phyloP scores from a whole-genome alignment of 768 basidiomycete species.

The Nidularia sp. region DNA sequence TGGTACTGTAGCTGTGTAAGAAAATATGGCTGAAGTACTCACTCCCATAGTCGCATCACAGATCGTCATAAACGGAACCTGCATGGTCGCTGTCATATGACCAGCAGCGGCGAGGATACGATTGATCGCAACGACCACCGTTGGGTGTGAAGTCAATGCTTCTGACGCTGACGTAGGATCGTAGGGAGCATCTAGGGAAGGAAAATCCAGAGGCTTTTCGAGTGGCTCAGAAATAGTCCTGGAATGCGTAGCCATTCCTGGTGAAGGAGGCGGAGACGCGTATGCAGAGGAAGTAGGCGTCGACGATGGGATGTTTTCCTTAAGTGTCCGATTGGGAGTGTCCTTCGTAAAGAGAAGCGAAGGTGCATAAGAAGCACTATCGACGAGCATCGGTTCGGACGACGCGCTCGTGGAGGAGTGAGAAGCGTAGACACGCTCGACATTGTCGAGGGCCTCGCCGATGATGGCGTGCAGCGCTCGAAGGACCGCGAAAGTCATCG shows the following conservation, averaged over 20 bases:
- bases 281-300: conserved; percentile 8
- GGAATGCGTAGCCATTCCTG: conserved; percentile 10
- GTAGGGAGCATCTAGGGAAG: conserved; percentile 47
- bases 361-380: conserved; percentile 11
- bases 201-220: conserved; percentile 42
- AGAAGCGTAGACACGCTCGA: conserved; percentile 52
- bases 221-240: not conserved
- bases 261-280: conserved; percentile 28
- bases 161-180: conserved; percentile 46
- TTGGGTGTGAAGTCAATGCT: conserved; percentile 54
- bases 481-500: conserved; percentile 61
- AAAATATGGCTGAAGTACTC: conserved; percentile 17
- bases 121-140: conserved; percentile 54
- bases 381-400: conserved; percentile 8
- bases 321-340: not conserved
- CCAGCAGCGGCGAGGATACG: conserved; percentile 67
- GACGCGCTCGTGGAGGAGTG: conserved; percentile 9
- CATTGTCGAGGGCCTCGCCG: conserved; percentile 64
- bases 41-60: conserved; percentile 74
- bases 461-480: conserved; percentile 63
- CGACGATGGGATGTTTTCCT: conserved; percentile 1
- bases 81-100: conserved; percentile 61
- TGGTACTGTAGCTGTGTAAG: not conserved
- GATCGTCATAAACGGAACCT: conserved; percentile 64
- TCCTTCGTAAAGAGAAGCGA: conserved; percentile 11